Conservation (phyloP, 164 flowering plant genomes). For the Magnolia changhungtana region DNA sequence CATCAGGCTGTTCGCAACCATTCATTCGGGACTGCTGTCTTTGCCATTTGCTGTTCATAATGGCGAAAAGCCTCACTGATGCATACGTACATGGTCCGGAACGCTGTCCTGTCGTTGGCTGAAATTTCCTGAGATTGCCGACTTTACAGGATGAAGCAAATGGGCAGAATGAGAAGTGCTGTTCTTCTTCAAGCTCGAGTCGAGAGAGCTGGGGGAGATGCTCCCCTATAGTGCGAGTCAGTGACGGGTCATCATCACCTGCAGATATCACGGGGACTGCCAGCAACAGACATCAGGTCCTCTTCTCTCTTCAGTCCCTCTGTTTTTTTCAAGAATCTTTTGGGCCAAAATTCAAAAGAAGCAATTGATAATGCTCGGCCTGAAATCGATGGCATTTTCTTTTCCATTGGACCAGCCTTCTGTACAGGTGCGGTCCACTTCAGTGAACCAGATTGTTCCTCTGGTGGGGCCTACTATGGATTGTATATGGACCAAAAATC, state of each 20-base stretch:
- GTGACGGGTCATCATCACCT: conserved; percentile 61
- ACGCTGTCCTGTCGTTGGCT: neutral
- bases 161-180: conserved; percentile 62
- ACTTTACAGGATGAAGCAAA: conserved; percentile 49
- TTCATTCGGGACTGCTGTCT: too few relatives aligned
- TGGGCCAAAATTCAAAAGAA: neutral
- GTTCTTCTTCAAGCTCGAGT: conserved; percentile 82
- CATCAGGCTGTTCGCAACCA: too few relatives aligned
- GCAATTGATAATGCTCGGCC: neutral
- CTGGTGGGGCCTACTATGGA: too few relatives aligned
- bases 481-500: too few relatives aligned
- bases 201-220: conserved; percentile 95
- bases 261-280: conserved; percentile 24
- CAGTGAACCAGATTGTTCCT: neutral
- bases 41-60: too few relatives aligned
- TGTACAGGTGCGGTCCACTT: neutral
- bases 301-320: neutral
- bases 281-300: conserved; percentile 45
- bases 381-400: too few relatives aligned
- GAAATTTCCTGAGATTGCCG: neutral
- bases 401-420: neutral
- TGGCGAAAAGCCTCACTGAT: too few relatives aligned
- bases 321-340: neutral
- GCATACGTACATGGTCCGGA: too few relatives aligned
- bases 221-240: conserved; percentile 68